Evolutionary conservation across 2,329 filamentous ascomycete species (phyloP).

Genomic region (Diaporthe sp.): DNA sequence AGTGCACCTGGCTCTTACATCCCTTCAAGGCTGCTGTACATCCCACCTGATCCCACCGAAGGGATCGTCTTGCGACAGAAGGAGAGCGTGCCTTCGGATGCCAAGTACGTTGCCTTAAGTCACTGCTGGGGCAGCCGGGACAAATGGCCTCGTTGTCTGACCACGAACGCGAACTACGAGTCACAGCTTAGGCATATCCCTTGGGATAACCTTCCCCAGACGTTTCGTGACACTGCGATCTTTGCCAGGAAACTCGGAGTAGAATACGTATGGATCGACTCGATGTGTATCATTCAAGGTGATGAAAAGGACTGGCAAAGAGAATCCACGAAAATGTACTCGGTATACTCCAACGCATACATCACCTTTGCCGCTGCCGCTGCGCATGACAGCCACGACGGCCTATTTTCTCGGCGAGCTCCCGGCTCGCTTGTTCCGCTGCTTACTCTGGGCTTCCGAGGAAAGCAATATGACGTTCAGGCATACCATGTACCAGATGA

Average conservation of each 20-base stretch:
- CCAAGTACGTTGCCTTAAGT: slow-evolving; percentile 1
- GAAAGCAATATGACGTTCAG: neutral
- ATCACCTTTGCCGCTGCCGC: neutral
- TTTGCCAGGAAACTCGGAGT: slow-evolving; percentile 13
- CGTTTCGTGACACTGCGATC: neutral
- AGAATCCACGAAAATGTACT: slow-evolving; percentile 1
- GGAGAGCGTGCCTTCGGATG: neutral
- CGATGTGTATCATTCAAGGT: slow-evolving; percentile 41
- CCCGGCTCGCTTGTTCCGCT: neutral
- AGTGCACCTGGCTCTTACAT: neutral
- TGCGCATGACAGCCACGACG: neutral
- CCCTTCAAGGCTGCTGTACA: slow-evolving; percentile 1
- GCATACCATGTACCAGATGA: neutral
- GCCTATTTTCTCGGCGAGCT: neutral
- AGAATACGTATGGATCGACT: slow-evolving; percentile 26
- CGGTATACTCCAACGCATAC: neutral
- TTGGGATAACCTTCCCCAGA: neutral
- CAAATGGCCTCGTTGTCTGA: neutral
- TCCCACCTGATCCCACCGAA: neutral
- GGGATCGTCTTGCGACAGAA: neutral
- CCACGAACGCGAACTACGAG: slow-evolving; percentile 10
- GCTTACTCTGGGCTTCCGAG: neutral
- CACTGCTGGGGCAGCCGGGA: slow-evolving; percentile 14
- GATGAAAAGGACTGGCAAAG: neutral
- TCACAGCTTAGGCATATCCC: neutral